Conservation (phyloP, 2,329 filamentous ascomycete species). For the Ophioceras dolichostomum region DNA sequence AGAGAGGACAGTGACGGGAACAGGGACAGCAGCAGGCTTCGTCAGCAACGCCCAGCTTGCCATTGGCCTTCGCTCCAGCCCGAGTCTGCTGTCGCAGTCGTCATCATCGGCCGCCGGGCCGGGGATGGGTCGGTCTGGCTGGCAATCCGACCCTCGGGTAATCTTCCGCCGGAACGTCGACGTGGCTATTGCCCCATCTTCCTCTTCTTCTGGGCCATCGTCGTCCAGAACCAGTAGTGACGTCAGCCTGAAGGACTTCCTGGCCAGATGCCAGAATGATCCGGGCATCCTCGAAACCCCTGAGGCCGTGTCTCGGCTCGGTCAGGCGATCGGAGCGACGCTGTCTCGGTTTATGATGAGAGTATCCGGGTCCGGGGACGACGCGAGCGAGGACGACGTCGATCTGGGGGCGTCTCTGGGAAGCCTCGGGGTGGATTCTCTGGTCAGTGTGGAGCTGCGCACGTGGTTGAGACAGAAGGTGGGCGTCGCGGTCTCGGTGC, state of each 20-base stretch:
- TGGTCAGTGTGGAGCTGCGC: conserved; percentile 16
- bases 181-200: no score
- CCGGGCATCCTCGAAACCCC: not conserved
- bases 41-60: conserved; percentile 2
- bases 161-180: not conserved
- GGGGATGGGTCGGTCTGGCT: not conserved
- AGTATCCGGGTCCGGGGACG: conserved; percentile 1
- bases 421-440: conserved; percentile 14
- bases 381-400: conserved; percentile 4
- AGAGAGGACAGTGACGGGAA: no score
- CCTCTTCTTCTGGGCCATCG: no score
- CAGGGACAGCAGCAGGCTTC: no score
- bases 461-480: conserved; percentile 14
- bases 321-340: conserved; percentile 3
- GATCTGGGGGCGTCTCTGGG: conserved; percentile 5
- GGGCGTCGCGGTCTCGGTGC: conserved; percentile 5
- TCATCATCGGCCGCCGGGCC: not conserved
- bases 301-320: conserved; percentile 2
- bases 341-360: conserved; percentile 5
- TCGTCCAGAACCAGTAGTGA: no score
- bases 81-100: no score
- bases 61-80: conserved; percentile 1
- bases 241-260: not conserved
- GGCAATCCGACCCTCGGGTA: not conserved
- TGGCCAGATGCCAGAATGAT: not conserved